These are phyloP conservation scores for Yamadazyma trypodendri DNA, from an alignment of 1,139 yeast species.

Conservation along the genomic window DNA sequence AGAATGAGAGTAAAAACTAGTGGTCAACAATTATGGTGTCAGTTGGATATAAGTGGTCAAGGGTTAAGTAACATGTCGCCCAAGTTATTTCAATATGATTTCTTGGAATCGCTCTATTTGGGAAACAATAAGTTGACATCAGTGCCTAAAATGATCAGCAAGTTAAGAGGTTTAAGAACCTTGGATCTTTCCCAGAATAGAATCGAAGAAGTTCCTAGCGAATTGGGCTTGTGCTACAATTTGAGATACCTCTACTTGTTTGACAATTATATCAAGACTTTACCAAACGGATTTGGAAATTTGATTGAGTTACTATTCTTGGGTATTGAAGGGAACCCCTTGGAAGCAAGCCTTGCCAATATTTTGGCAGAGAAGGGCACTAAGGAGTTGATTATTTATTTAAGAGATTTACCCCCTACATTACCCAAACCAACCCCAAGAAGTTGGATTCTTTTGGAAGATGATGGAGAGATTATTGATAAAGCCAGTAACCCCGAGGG, in stretches of 20 bases:
- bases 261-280: constrained; percentile 72
- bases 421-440: constrained; percentile 68
- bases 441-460: constrained; percentile 77
- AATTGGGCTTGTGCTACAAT: constrained; percentile 78
- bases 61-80: constrained; percentile 70
- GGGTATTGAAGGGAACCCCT: constrained; percentile 92
- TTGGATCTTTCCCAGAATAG: constrained; percentile 83
- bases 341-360: constrained; percentile 63
- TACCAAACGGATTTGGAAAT: constrained; percentile 87
- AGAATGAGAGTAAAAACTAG: constrained; percentile 68
- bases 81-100: constrained; percentile 76
- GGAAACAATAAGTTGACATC: constrained; percentile 77
- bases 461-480: constrained; percentile 66
- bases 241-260: constrained; percentile 81
- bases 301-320: constrained; percentile 80
- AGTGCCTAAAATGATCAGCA: constrained; percentile 69
- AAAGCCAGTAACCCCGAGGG: constrained; percentile 32
- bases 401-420: constrained; percentile 80
- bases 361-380: constrained; percentile 82
- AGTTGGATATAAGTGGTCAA: constrained; percentile 89
- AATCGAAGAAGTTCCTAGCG: constrained; percentile 70
- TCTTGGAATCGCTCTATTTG: constrained; percentile 81
- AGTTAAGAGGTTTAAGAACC: constrained; percentile 72
- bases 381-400: constrained; percentile 71
- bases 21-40: constrained; percentile 88